These are phyloP conservation scores for Turnera subulata DNA, from an alignment of 345 rosid species.

Conservation along the genomic window DNA sequence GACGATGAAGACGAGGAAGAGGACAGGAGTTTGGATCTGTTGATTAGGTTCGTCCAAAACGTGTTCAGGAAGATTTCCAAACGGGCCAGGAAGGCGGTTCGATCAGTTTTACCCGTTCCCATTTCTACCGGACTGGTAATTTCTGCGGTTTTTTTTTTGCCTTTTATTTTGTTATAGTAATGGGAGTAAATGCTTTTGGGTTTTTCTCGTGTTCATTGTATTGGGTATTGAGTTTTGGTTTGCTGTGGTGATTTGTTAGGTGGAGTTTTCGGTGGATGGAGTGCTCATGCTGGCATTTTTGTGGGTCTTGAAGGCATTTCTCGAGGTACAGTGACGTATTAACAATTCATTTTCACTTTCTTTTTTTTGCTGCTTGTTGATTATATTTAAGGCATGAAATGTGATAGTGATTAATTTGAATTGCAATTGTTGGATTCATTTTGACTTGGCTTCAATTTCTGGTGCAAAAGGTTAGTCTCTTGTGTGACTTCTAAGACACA, in stretches of 20 bases:
- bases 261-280: conserved; percentile 81
- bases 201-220: not conserved
- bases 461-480: too few species aligned
- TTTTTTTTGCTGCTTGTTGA: not conserved
- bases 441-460: too few species aligned
- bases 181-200: too few species aligned
- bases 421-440: not conserved
- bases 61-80: conserved; percentile 66
- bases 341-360: not conserved
- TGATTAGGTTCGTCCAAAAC: conserved; percentile 63
- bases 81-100: conserved; percentile 74
- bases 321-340: conserved; percentile 49
- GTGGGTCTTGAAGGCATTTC: conserved; percentile 90
- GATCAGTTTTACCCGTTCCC: conserved; percentile 69
- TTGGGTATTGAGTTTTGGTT: not conserved
- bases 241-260: conserved; percentile 35
- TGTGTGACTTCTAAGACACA: too few species aligned
- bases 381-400: not conserved
- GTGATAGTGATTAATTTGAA: too few species aligned
- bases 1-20: conserved; percentile 68
- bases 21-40: conserved; percentile 81
- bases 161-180: too few species aligned
- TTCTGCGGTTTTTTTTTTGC: not conserved
- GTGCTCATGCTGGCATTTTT: conserved; percentile 71
- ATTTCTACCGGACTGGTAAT: conserved; percentile 61